Percentiles rank a stretch among this genome's conserved stretches.
phyloP scores from a whole-genome alignment of 176 grass and related monocot genomes.

The Dactylis glomerata region DNA sequence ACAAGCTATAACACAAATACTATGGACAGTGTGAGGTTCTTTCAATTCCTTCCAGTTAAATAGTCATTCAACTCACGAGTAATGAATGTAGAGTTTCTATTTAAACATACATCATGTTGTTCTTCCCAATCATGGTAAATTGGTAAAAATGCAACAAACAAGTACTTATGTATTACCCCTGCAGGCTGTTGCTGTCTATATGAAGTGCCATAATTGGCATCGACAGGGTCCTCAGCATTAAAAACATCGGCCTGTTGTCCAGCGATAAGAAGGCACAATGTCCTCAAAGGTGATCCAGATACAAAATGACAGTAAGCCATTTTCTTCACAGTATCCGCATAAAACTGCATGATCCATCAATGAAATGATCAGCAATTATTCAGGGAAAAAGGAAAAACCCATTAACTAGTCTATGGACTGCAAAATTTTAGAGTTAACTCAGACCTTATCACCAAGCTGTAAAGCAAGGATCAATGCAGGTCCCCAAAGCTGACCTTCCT shows the following conservation, averaged over 20 bases:
- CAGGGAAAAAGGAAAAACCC: slow-evolving; percentile 5
- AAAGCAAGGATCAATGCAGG: slow-evolving; percentile 86
- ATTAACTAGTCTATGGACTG: background rate
- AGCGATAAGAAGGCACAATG: slow-evolving; percentile 95
- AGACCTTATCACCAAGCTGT: slow-evolving; percentile 89
- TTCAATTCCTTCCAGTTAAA: slow-evolving; percentile 9
- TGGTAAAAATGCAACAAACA: background rate
- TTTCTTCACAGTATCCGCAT: slow-evolving; percentile 94
- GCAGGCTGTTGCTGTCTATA: slow-evolving; percentile 38
- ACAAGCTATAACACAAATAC: background rate
- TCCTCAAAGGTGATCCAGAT: slow-evolving; percentile 84
- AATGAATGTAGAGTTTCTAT: background rate
- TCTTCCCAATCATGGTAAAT: background rate
- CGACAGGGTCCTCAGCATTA: slow-evolving; percentile 37
- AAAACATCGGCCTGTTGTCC: slow-evolving; percentile 92
- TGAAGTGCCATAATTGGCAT: slow-evolving; percentile 37
- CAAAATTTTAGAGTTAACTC: background rate
- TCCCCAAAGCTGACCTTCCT: slow-evolving; percentile 95
- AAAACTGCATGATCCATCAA: slow-evolving; percentile 64
- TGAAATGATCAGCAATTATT: slow-evolving; percentile 12
- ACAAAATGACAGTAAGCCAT: slow-evolving; percentile 79
- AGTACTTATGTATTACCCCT: slow-evolving; percentile 48
- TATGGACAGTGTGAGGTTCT: background rate
- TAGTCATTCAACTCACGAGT: background rate
- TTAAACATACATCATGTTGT: background rate